These are phyloP conservation scores for Coemansia sp. DNA, from an alignment of 192 early-diverging fungal species.

Conservation along the genomic window DNA sequence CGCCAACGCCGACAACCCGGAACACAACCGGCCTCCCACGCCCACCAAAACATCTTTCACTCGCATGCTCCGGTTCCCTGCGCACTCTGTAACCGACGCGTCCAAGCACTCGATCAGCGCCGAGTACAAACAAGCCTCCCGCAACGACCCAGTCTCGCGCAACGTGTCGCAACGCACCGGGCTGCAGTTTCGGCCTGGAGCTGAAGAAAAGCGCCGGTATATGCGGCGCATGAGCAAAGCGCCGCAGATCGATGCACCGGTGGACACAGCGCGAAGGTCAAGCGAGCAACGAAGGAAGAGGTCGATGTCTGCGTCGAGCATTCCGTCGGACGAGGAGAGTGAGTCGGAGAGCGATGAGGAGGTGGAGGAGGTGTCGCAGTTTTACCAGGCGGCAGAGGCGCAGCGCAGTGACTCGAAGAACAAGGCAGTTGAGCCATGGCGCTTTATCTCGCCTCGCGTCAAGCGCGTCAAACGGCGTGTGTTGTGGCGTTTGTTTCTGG, in stretches of 20 bases:
- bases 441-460: slow-evolving; percentile 42
- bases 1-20: slow-evolving; percentile 53
- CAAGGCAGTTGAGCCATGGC: slow-evolving; percentile 43
- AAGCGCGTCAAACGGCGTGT: slow-evolving; percentile 53
- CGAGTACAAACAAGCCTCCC: slow-evolving; percentile 31
- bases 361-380: not conserved
- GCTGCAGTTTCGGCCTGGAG: slow-evolving; percentile 35
- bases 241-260: slow-evolving; percentile 38
- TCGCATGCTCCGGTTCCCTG: slow-evolving; percentile 42
- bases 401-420: slow-evolving; percentile 27
- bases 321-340: not conserved
- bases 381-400: slow-evolving; percentile 20
- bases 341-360: slow-evolving; percentile 7
- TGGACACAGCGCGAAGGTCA: not conserved
- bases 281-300: slow-evolving; percentile 5
- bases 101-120: slow-evolving; percentile 20
- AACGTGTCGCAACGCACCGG: slow-evolving; percentile 54
- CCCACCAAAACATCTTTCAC: slow-evolving; percentile 47
- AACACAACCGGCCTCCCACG: slow-evolving; percentile 52
- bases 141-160: slow-evolving; percentile 43
- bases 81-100: slow-evolving; percentile 12
- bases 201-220: slow-evolving; percentile 50
- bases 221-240: slow-evolving; percentile 47
- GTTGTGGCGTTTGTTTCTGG: slow-evolving; percentile 53
- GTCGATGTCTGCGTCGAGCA: not conserved